Percentiles rank a stretch among this genome's conserved stretches.
Conservation (phyloP, 306 rosid species). For the Casuarina glauca region DNA sequence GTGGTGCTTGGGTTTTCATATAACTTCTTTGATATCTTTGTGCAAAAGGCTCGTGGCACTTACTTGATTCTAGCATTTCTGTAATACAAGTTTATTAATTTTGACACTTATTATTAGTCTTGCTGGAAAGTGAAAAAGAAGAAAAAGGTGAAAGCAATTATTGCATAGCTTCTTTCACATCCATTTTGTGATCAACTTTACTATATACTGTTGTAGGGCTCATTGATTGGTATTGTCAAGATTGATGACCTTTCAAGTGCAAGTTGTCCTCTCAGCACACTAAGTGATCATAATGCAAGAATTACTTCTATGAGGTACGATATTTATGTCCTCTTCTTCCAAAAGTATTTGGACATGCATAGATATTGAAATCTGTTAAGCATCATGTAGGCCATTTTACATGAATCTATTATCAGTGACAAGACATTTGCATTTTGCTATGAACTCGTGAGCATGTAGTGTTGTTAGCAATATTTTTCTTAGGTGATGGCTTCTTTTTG, state of each 20-base stretch:
- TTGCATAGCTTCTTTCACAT: constrained; percentile 1
- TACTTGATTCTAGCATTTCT: not conserved
- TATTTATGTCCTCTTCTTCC: not conserved
- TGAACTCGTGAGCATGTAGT: constrained; percentile 1
- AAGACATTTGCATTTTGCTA: not conserved
- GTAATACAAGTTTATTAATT: not conserved
- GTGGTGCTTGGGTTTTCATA: not conserved
- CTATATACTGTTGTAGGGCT: constrained; percentile 53
- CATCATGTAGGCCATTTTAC: not conserved
- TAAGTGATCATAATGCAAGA: constrained; percentile 65
- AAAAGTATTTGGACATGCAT: not conserved
- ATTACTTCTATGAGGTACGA: constrained; percentile 79
- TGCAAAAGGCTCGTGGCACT: not conserved
- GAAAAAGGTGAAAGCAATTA: not conserved
- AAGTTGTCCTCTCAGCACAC: not conserved
- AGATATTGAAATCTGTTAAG: not conserved
- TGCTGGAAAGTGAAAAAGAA: not conserved
- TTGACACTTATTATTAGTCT: not conserved
- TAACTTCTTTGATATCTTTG: not conserved
- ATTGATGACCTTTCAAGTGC: constrained; percentile 28
- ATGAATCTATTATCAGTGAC: not conserved
- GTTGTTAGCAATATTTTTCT: not conserved
- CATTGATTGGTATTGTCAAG: constrained; percentile 33
- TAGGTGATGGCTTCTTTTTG: not conserved
- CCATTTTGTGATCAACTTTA: constrained; percentile 15